These are phyloP conservation scores for Trichoderma koningiopsis DNA, from an alignment of 2,329 filamentous ascomycete genomes.

Conservation along the genomic window DNA sequence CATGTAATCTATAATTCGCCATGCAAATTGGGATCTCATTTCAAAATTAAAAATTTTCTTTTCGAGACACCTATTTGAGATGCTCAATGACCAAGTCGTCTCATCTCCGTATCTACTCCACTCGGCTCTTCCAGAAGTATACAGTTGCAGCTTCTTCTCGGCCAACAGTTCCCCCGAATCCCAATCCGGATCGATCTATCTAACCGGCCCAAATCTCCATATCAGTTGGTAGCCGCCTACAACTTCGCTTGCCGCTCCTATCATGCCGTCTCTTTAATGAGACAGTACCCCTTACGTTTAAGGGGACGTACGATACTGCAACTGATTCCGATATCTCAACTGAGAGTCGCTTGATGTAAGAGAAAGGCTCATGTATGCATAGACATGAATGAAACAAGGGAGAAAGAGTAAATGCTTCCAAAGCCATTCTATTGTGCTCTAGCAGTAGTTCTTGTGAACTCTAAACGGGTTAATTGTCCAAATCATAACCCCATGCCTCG, in stretches of 20 bases:
- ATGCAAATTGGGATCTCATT: background rate
- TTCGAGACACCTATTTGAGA: background rate
- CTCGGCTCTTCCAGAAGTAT: background rate
- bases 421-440: constrained; percentile 13
- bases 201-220: constrained; percentile 8
- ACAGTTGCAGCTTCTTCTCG: background rate
- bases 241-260: background rate
- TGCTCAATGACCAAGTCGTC: background rate
- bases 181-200: constrained; percentile 23
- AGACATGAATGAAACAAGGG: background rate
- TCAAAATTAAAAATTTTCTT: background rate
- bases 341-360: background rate
- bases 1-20: background rate
- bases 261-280: background rate
- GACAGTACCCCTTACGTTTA: background rate
- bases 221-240: background rate
- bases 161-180: constrained; percentile 19
- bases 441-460: constrained; percentile 13
- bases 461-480: constrained; percentile 8
- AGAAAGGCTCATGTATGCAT: background rate
- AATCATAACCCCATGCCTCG: background rate
- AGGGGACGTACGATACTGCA: background rate
- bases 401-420: background rate
- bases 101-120: background rate
- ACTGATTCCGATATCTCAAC: background rate